Conservation (phyloP, 139 green algal genomes). For the Picocystis salinarum region DNA sequence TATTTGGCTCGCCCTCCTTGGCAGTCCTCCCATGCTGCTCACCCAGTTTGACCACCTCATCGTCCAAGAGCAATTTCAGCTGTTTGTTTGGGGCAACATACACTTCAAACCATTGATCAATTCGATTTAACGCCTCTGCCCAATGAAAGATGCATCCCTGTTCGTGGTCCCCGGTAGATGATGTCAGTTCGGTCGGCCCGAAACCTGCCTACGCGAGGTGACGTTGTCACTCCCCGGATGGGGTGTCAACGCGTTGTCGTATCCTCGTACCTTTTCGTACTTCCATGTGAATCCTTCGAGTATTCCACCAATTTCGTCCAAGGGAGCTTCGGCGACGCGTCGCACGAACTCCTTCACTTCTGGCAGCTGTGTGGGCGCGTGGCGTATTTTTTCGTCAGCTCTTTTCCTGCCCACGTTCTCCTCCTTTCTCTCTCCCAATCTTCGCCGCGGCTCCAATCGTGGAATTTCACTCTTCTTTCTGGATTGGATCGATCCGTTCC, state of each 20-base stretch:
- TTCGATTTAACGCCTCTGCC: constrained; percentile 62
- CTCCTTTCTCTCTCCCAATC: too few species aligned
- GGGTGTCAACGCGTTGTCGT: background rate
- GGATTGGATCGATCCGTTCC: too few species aligned
- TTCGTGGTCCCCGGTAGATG: background rate
- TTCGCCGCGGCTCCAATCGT: too few species aligned
- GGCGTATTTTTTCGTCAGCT: too few species aligned
- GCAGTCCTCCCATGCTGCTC: too few species aligned
- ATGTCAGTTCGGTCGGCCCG: background rate
- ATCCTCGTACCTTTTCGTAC: constrained; percentile 41
- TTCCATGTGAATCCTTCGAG: constrained; percentile 49
- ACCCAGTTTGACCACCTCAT: too few species aligned
- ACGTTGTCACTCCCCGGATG: background rate
- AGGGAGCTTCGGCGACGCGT: too few species aligned
- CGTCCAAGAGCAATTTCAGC: constrained; percentile 26
- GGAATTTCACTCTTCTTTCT: too few species aligned
- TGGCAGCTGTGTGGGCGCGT: too few species aligned
- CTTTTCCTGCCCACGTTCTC: too few species aligned
- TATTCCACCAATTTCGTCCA: constrained; percentile 17
- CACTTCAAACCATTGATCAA: constrained; percentile 60
- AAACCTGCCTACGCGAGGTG: background rate
- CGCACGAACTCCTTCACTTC: too few species aligned
- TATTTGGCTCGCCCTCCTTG: too few species aligned
- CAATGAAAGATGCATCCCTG: constrained; percentile 84
- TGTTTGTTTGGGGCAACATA: constrained; percentile 31